Conservation (phyloP, 495 filamentous ascomycete species). For the Pseudevernia furfuracea region DNA sequence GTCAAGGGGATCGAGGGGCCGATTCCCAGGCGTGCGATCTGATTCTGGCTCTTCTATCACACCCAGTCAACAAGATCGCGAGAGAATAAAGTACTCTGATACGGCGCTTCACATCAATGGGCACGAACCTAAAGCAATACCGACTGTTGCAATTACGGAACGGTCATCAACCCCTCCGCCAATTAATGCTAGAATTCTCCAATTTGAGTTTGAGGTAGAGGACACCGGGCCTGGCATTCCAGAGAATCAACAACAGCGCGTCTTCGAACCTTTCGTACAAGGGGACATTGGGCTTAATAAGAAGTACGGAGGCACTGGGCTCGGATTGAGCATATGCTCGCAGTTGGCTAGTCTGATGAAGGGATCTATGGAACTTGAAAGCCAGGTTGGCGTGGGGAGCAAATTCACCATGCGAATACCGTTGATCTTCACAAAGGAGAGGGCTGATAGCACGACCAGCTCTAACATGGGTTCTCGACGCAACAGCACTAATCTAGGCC, state of each 20-base stretch:
- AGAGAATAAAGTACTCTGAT: slow-evolving; percentile 24
- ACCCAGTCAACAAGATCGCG: slow-evolving; percentile 18
- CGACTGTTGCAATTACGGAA: slow-evolving; percentile 44
- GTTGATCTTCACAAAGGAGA: slow-evolving; percentile 63
- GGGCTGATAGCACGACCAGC: slow-evolving; percentile 47
- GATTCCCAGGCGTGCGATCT: slow-evolving; percentile 15
- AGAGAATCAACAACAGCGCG: slow-evolving; percentile 60
- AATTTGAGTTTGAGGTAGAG: slow-evolving; percentile 81
- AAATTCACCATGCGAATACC: slow-evolving; percentile 81
- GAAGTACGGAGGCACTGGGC: slow-evolving; percentile 85
- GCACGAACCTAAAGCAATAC: slow-evolving; percentile 45
- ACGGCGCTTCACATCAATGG: slow-evolving; percentile 51
- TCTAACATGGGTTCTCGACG: slow-evolving; percentile 27
- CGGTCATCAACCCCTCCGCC: slow-evolving; percentile 55
- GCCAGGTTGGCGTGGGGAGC: slow-evolving; percentile 65
- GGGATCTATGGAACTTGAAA: slow-evolving; percentile 64
- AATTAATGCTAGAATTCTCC: slow-evolving; percentile 47
- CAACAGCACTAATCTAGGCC: slow-evolving; percentile 24
- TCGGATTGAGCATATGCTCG: slow-evolving; percentile 81
- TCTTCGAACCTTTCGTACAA: slow-evolving; percentile 94
- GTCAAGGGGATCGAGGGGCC: slow-evolving; percentile 12
- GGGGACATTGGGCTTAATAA: slow-evolving; percentile 81
- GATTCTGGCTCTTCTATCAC: slow-evolving; percentile 30
- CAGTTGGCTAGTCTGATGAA: slow-evolving; percentile 80
- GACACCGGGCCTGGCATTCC: slow-evolving; percentile 92